Conservation (phyloP, 1,139 yeast genomes). For the Protomyces inouyei region DNA sequence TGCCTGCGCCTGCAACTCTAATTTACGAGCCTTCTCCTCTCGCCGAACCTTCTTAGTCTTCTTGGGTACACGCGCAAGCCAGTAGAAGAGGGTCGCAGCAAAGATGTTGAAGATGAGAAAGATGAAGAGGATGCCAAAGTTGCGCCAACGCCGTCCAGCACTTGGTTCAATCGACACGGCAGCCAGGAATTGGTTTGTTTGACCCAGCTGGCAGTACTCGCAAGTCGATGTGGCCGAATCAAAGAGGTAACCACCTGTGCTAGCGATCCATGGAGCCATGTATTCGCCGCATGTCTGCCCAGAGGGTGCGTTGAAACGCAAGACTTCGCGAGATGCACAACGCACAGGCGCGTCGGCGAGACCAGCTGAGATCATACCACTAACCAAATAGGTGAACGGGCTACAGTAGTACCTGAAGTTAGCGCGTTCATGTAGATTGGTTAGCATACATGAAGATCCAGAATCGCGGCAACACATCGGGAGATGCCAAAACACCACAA, state of each 20-base stretch:
- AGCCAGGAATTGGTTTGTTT: constrained; percentile 45
- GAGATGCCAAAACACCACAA: constrained; percentile 75
- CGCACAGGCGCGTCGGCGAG: constrained; percentile 49
- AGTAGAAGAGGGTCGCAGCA: constrained; percentile 50
- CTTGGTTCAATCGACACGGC: constrained; percentile 39
- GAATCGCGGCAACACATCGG: constrained; percentile 51
- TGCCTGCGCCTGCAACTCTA: not conserved
- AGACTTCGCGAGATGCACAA: constrained; percentile 50
- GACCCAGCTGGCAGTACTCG: constrained; percentile 48
- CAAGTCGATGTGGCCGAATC: constrained; percentile 40
- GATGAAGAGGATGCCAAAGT: constrained; percentile 55
- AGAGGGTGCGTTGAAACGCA: constrained; percentile 44
- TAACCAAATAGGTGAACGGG: constrained; percentile 59
- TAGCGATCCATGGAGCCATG: constrained; percentile 36
- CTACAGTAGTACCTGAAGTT: constrained; percentile 61
- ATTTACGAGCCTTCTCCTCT: not conserved
- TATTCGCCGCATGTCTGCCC: constrained; percentile 52
- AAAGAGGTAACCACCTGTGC: constrained; percentile 31
- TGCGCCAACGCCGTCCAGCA: constrained; percentile 50
- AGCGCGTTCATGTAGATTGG: constrained; percentile 55
- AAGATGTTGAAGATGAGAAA: constrained; percentile 52
- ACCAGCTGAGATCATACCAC: constrained; percentile 51
- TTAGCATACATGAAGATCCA: constrained; percentile 69
- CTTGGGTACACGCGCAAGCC: constrained; percentile 56
- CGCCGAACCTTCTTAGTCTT: constrained; percentile 26